These are phyloP conservation scores for Melampsora abietis-canadensis DNA, from an alignment of 1,284 basidiomycete species.

Conservation along the genomic window DNA sequence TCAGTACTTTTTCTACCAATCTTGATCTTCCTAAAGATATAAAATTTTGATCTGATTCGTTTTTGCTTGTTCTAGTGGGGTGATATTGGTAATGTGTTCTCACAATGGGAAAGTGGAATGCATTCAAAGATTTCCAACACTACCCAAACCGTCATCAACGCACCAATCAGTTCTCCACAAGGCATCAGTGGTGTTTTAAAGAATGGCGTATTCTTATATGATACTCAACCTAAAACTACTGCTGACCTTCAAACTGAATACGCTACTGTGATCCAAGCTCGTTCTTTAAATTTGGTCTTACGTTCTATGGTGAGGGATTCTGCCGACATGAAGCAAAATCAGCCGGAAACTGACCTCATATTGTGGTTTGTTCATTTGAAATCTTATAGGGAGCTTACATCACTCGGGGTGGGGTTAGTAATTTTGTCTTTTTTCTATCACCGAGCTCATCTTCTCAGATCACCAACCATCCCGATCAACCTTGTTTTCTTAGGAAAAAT, in stretches of 20 bases:
- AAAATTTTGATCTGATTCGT: no score
- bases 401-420: slow-evolving; percentile 21
- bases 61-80: slow-evolving; percentile 14
- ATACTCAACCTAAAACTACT: slow-evolving; percentile 8
- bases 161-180: slow-evolving; percentile 16
- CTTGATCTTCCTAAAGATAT: not conserved
- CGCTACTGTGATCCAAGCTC: slow-evolving; percentile 14
- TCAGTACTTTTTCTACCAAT: not conserved
- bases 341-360: not conserved
- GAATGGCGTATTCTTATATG: slow-evolving; percentile 32
- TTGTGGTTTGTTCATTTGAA: no score
- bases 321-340: not conserved
- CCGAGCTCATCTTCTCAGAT: not conserved
- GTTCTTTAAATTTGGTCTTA: not conserved
- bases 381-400: slow-evolving; percentile 25
- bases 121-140: slow-evolving; percentile 29
- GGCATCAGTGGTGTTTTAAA: slow-evolving; percentile 20
- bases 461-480: not conserved
- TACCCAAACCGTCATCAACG: slow-evolving; percentile 33
- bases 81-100: slow-evolving; percentile 18
- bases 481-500: slow-evolving; percentile 12
- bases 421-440: not conserved
- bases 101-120: slow-evolving; percentile 37
- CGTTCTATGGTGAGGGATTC: not conserved
- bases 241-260: slow-evolving; percentile 16